Evolutionary conservation across 129 eudicot genomes (phyloP).

Genomic region (Ambrosia artemisiifolia): DNA sequence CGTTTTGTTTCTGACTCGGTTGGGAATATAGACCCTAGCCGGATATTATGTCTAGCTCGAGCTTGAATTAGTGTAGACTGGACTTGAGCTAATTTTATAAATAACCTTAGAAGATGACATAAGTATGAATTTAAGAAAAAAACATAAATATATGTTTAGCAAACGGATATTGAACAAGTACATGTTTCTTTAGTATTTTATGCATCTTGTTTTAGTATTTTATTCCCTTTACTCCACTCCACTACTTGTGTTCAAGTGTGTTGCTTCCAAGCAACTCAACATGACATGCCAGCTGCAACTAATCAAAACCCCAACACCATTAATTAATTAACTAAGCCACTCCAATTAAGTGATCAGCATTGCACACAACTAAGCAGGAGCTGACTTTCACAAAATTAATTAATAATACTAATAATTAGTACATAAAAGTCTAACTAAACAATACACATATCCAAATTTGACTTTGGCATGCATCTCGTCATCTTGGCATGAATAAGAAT

Average conservation of each 20-base stretch:
- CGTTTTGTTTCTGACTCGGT: not conserved
- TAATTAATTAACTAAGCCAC: conserved; percentile 27
- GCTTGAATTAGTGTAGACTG: not conserved
- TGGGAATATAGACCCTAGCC: too few relatives aligned
- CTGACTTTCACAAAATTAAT: conserved; percentile 34
- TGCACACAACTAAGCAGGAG: conserved; percentile 41
- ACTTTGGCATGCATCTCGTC: not conserved
- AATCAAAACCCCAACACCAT: conserved; percentile 19
- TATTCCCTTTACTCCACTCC: conserved; percentile 36
- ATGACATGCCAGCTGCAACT: conserved; percentile 51
- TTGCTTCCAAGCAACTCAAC: conserved; percentile 55
- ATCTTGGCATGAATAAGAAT: not conserved
- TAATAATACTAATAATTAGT: not conserved
- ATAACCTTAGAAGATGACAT: not conserved
- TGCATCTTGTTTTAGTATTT: conserved; percentile 23
- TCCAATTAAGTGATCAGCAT: conserved; percentile 28
- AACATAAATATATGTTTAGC: not conserved
- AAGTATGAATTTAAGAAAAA: not conserved
- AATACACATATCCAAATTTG: not conserved
- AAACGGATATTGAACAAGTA: conserved; percentile 13
- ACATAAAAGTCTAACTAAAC: conserved; percentile 20
- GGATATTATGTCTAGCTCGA: not conserved
- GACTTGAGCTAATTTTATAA: not conserved
- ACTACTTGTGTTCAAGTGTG: conserved; percentile 27
- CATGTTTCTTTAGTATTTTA: conserved; percentile 3